These are phyloP conservation scores for Fremontodendron californicum DNA, from an alignment of 345 rosid species.

Conservation along the genomic window DNA sequence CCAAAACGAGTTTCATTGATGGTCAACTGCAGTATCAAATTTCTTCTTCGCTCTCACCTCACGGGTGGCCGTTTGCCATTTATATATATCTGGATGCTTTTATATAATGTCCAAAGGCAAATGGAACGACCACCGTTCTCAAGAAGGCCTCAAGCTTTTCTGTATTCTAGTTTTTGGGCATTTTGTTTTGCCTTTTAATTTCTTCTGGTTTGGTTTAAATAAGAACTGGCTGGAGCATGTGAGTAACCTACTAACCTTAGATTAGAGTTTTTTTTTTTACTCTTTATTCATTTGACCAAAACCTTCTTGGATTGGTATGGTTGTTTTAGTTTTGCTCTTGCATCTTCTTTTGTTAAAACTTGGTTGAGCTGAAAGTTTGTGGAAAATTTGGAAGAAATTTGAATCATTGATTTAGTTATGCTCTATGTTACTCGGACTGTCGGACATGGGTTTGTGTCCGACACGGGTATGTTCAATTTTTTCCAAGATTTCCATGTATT, in stretches of 20 bases:
- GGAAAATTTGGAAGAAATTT: neutral
- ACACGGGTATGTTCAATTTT: too few species aligned
- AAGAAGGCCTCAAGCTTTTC: neutral
- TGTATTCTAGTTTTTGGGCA: neutral
- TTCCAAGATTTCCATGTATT: too few species aligned
- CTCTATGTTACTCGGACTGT: too few species aligned
- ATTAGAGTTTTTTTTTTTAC: neutral
- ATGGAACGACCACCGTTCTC: neutral
- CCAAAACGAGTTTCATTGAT: conserved; percentile 13
- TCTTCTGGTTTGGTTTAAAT: neutral
- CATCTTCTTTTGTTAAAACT: neutral
- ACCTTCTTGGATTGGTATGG: neutral
- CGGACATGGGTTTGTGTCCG: too few species aligned
- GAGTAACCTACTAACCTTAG: neutral
- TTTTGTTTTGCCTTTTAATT: neutral
- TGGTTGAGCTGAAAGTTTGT: neutral
- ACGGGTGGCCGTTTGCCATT: neutral
- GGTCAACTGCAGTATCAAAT: conserved; percentile 25
- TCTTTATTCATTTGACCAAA: neutral
- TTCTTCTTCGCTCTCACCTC: neutral
- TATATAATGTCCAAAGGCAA: neutral
- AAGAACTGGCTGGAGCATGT: neutral
- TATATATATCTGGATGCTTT: neutral
- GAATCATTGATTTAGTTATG: neutral
- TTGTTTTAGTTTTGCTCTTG: neutral